Percentiles rank a stretch among this genome's conserved stretches.
Conservation (phyloP, 768 basidiomycete species). For the Boletellus emodensis region DNA sequence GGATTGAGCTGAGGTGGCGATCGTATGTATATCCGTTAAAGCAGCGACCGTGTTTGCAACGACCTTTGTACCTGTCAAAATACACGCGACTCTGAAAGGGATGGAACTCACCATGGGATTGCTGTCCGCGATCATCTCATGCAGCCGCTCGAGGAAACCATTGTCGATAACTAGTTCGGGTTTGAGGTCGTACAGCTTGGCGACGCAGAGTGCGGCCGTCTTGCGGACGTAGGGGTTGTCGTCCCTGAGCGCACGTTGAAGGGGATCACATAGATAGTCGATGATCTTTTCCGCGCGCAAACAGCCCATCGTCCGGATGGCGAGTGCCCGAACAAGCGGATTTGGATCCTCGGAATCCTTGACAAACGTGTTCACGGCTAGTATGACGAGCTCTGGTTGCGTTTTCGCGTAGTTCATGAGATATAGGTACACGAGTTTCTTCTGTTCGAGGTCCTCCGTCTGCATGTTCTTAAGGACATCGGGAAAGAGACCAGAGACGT, state of each 20-base stretch:
- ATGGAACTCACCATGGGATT: constrained; percentile 85
- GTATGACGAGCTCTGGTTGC: constrained; percentile 96
- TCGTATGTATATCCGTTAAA: constrained; percentile 83
- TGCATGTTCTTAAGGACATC: constrained; percentile 99
- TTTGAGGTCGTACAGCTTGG: constrained; percentile 96
- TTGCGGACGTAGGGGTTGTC: constrained; percentile 99
- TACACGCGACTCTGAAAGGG: neutral
- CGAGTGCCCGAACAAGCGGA: constrained; percentile 91
- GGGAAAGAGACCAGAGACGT: constrained; percentile 92
- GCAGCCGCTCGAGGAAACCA: constrained; percentile 83
- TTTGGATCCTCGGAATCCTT: constrained; percentile 96
- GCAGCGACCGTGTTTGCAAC: constrained; percentile 96
- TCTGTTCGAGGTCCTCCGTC: constrained; percentile 98
- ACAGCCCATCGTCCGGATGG: constrained; percentile 97
- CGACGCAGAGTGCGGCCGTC: constrained; percentile 95
- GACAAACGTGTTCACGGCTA: constrained; percentile 98
- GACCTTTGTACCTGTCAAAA: constrained; percentile 51
- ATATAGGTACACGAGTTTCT: constrained; percentile 99
- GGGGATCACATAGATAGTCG: constrained; percentile 95
- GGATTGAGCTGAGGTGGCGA: constrained; percentile 51
- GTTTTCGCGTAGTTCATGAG: constrained; percentile 99
- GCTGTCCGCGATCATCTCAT: constrained; percentile 91
- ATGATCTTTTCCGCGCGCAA: constrained; percentile 98
- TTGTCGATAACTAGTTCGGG: constrained; percentile 93
- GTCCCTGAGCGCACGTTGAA: constrained; percentile 87